Percentiles rank a stretch among this genome's conserved stretches.
Evolutionary conservation across 768 basidiomycete species (phyloP).

Genomic region (Phlebiopsis flavidoalba): DNA sequence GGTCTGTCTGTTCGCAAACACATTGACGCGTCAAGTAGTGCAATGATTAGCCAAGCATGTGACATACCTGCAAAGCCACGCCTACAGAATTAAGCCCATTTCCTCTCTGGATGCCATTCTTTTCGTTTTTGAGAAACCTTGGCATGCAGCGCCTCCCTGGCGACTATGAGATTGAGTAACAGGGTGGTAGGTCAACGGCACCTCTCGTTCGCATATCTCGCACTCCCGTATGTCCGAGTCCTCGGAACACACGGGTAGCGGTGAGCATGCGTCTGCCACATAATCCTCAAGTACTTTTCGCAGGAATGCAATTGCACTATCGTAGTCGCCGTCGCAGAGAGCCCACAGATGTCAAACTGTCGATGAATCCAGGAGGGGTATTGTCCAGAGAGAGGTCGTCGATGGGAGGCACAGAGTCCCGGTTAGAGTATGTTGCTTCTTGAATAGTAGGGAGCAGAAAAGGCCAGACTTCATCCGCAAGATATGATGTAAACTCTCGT

Average conservation of each 20-base stretch:
- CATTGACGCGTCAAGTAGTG: neutral
- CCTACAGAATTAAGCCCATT: constrained; percentile 52
- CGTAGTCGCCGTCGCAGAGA: constrained; percentile 31
- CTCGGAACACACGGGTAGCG: constrained; percentile 46
- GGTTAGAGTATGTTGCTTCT: constrained; percentile 34
- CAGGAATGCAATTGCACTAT: constrained; percentile 37
- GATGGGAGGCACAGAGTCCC: constrained; percentile 26
- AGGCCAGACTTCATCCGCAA: constrained; percentile 46
- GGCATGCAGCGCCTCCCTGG: constrained; percentile 44
- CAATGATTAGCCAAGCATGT: neutral
- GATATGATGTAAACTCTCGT: constrained; percentile 48
- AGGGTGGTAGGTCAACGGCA: constrained; percentile 58
- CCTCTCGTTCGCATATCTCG: constrained; percentile 54
- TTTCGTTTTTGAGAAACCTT: constrained; percentile 54
- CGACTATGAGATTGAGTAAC: too few relatives aligned
- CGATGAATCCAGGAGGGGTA: constrained; percentile 38
- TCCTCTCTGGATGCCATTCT: constrained; percentile 49
- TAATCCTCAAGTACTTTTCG: constrained; percentile 37
- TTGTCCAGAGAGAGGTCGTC: constrained; percentile 35
- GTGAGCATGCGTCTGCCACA: constrained; percentile 39
- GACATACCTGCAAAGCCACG: constrained; percentile 48
- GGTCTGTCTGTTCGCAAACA: constrained; percentile 30
- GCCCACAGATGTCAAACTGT: constrained; percentile 48
- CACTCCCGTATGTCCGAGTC: constrained; percentile 46
- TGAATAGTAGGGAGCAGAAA: constrained; percentile 33